Evolutionary conservation across 345 rosid genomes (phyloP), one percentile per base, ranked within the genome.

Genomic region (Hypericum androsaemum): DNA sequence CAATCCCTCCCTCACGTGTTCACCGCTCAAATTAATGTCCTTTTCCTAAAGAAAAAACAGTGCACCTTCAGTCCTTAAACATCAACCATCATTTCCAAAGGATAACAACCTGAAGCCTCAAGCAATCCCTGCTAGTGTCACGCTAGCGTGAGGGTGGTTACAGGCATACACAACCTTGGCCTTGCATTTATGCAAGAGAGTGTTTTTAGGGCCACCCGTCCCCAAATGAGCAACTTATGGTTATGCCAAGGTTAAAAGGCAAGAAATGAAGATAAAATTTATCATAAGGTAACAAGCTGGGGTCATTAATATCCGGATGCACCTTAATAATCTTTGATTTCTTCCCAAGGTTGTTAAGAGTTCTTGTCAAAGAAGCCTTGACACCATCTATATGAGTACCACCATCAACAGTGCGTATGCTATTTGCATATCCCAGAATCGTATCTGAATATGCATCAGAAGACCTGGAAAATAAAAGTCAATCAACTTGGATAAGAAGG

Each of bases 381-480:
- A 77, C 70, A 66, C 99, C 99, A 17, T 94, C 99, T 57, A 94
- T 86, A 60, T 94, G 97, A 43, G 97, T 94, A 46, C 97, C 97
- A 69, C 95, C 99, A 77, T 94, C 99, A 73, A 86, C 59, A 37
- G 95, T 94, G 6, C 94, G 89, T 59, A 88, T 83, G 75, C 99
- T 88, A 74, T 94, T 94, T 47, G 97, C 95, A 61, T 94, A 94
- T 59, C 99, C 99, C 28, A 94, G 74, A 70, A 88, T 66, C 52
- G 90, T 88, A 75, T 88, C 98, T 43, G 98, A 85, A 73, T 92
- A 92, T 62, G 90, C 97, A 83, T 92, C 97, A 43, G 85, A 79
- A 64, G 94, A 92, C 98, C 98, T 88, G 54, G 57, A 45, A 62
- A 58, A 67, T 53, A 67, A 67, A 14, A 42, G 66, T 38, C 45